phyloP scores from a whole-genome alignment of 202 grass and related monocot genomes.

The Zizania palustris region DNA sequence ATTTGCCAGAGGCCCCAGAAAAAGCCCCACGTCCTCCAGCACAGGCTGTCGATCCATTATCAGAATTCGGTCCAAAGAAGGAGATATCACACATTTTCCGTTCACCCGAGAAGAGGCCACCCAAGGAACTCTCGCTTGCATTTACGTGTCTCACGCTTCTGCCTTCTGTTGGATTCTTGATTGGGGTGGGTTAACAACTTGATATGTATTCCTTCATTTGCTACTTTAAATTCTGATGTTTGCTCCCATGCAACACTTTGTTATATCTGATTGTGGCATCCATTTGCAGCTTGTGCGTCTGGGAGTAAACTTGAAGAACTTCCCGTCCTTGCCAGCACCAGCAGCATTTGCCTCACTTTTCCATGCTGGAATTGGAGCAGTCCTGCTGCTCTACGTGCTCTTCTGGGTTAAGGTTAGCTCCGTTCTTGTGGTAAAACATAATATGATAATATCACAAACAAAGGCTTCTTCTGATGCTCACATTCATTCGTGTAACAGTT shows the following conservation, averaged over 20 bases:
- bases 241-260: neutral
- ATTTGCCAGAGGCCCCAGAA: conserved; percentile 87
- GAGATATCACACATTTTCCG: conserved; percentile 96
- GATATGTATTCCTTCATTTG: neutral
- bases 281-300: conserved; percentile 64
- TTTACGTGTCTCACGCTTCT: conserved; percentile 66
- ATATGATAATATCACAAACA: neutral
- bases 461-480: conserved; percentile 3
- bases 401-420: conserved; percentile 89
- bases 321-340: conserved; percentile 63
- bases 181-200: conserved; percentile 60
- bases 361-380: conserved; percentile 78
- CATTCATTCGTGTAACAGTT: conserved; percentile 56
- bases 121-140: conserved; percentile 72
- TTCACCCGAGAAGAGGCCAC: conserved; percentile 83
- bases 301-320: conserved; percentile 89
- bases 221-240: neutral
- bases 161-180: conserved; percentile 79
- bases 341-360: conserved; percentile 74
- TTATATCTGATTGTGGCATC: conserved; percentile 14
- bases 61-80: conserved; percentile 70
- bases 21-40: conserved; percentile 72
- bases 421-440: conserved; percentile 1
- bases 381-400: conserved; percentile 85
- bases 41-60: conserved; percentile 70